Evolutionary conservation across 2,329 filamentous ascomycete species (phyloP).

Genomic region (Penicillium sp.): DNA sequence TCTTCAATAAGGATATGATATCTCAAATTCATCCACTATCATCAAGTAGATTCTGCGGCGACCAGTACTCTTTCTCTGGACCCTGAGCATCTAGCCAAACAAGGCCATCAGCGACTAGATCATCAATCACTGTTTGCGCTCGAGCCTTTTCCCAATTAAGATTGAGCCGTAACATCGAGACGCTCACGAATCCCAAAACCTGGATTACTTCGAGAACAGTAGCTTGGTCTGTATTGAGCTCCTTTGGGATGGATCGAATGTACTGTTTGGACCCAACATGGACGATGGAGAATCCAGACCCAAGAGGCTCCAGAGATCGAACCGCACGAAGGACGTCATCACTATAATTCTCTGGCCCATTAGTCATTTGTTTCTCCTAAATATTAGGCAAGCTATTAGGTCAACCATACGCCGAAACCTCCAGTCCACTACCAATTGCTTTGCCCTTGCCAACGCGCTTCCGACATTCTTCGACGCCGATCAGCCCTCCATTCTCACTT

Average conservation of each 20-base stretch:
- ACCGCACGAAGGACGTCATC: slow-evolving; percentile 92
- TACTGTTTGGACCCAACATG: slow-evolving; percentile 81
- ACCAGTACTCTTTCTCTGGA: slow-evolving; percentile 90
- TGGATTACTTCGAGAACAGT: slow-evolving; percentile 89
- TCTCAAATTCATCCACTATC: slow-evolving; percentile 37
- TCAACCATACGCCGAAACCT: slow-evolving; percentile 70
- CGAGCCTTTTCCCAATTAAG: slow-evolving; percentile 80
- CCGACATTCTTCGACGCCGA: slow-evolving; percentile 77
- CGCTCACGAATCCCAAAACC: slow-evolving; percentile 83
- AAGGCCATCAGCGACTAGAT: slow-evolving; percentile 83
- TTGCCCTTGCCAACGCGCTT: slow-evolving; percentile 72
- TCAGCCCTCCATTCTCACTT: slow-evolving; percentile 87
- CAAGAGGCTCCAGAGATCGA: slow-evolving; percentile 80
- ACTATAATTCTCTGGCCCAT: slow-evolving; percentile 36
- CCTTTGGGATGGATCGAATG: slow-evolving; percentile 89
- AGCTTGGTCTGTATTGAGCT: slow-evolving; percentile 91
- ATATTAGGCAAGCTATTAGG: background rate
- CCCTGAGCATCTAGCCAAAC: slow-evolving; percentile 91
- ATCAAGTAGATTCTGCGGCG: slow-evolving; percentile 47
- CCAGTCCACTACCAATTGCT: slow-evolving; percentile 71
- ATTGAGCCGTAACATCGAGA: slow-evolving; percentile 86
- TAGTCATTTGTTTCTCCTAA: background rate
- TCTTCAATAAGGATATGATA: background rate
- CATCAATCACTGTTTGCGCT: slow-evolving; percentile 86
- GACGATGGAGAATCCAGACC: slow-evolving; percentile 82